Evolutionary conservation across 2,329 filamentous ascomycete genomes (phyloP).

Genomic region (Stagonosporopsis vannaccii): DNA sequence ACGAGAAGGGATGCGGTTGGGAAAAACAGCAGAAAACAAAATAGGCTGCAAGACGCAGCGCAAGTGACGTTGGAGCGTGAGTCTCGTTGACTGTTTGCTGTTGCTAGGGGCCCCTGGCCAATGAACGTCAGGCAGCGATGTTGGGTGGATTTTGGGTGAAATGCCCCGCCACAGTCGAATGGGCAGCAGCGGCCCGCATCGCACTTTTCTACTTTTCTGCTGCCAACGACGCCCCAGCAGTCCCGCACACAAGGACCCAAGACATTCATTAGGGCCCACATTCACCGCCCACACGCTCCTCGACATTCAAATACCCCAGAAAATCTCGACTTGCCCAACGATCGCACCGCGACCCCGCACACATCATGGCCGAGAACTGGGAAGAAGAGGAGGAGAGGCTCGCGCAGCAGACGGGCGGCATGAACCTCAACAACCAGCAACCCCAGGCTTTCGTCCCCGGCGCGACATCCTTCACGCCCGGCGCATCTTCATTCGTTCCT

Average conservation of each 20-base stretch:
- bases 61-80: conserved; percentile 7
- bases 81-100: conserved; percentile 19
- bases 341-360: conserved; percentile 25
- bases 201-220: conserved; percentile 20
- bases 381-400: conserved; percentile 91
- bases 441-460: conserved; percentile 66
- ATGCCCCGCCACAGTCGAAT: conserved; percentile 16
- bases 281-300: conserved; percentile 31
- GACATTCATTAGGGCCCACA: conserved; percentile 3
- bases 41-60: neutral
- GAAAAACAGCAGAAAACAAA: neutral
- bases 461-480: conserved; percentile 75
- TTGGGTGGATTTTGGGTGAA: conserved; percentile 16
- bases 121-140: conserved; percentile 33
- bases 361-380: conserved; percentile 82
- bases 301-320: conserved; percentile 26
- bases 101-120: conserved; percentile 25
- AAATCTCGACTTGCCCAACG: conserved; percentile 11
- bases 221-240: conserved; percentile 14
- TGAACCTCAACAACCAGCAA: conserved; percentile 42
- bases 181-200: conserved; percentile 11
- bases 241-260: conserved; percentile 7
- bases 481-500: conserved; percentile 73
- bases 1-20: neutral
- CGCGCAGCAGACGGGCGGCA: conserved; percentile 66